Percentiles rank a stretch among this genome's conserved stretches.
Conservation (phyloP, 495 filamentous ascomycete species). For the Xylaria nigripes region DNA sequence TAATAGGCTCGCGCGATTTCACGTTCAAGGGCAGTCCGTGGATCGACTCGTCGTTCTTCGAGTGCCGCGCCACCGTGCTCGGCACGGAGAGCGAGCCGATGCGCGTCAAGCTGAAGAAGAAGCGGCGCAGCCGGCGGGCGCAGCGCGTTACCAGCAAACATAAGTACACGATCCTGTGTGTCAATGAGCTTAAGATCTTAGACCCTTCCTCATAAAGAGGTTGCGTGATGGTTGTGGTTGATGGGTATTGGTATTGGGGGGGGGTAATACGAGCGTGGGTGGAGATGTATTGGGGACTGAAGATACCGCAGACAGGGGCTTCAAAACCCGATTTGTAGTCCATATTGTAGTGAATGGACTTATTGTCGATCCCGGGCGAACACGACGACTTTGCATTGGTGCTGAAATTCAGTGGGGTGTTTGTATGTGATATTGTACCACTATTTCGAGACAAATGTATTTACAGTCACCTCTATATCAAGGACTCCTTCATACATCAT, state of each 20-base stretch:
- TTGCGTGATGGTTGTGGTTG: no score
- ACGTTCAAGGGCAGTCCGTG: slow-evolving; percentile 72
- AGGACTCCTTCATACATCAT: not conserved
- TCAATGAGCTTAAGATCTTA: slow-evolving; percentile 69
- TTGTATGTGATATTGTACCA: slow-evolving; percentile 7
- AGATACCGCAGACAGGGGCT: no score
- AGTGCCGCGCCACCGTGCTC: slow-evolving; percentile 77
- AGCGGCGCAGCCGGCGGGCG: slow-evolving; percentile 68
- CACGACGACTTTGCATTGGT: not conserved
- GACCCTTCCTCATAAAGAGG: slow-evolving; percentile 30
- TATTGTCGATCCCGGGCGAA: no score
- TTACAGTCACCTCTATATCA: not conserved
- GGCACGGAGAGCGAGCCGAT: slow-evolving; percentile 84
- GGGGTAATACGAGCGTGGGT: no score
- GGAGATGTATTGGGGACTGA: no score
- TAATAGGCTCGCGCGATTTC: slow-evolving; percentile 79
- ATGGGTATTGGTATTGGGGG: no score
- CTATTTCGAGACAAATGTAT: slow-evolving; percentile 5
- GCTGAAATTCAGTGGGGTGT: not conserved
- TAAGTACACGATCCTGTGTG: slow-evolving; percentile 71
- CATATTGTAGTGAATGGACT: no score
- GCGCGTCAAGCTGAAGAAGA: slow-evolving; percentile 85
- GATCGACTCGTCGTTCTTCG: slow-evolving; percentile 72
- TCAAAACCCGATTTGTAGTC: no score
- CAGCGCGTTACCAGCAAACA: slow-evolving; percentile 78